A percentile compares a stretch with the other conserved stretches of the same genome.
phyloP scores from a whole-genome alignment of 1,284 basidiomycete species.

The Cystobasidiaceae sp. region DNA sequence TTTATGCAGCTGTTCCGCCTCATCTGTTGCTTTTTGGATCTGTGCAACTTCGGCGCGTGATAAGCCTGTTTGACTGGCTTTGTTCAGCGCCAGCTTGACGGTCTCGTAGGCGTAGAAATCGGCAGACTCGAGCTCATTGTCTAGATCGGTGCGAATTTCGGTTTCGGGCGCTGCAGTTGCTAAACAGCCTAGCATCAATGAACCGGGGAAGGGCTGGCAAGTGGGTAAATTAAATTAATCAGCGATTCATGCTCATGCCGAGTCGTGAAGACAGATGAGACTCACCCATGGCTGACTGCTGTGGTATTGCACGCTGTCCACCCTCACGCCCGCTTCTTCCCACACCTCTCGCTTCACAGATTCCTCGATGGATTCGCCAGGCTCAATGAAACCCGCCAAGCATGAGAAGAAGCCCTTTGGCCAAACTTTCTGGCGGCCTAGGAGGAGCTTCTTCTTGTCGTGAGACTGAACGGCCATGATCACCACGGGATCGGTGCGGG shows the following conservation, averaged over 20 bases:
- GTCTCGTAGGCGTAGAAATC: constrained; percentile 78
- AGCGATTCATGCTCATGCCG: not conserved
- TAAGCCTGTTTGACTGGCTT: constrained; percentile 57
- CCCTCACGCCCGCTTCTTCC: constrained; percentile 87
- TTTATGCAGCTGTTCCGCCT: constrained; percentile 32
- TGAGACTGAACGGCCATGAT: constrained; percentile 81
- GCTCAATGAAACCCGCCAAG: constrained; percentile 80
- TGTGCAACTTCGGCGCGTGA: constrained; percentile 58
- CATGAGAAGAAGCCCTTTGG: constrained; percentile 69
- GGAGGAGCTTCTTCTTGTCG: constrained; percentile 72
- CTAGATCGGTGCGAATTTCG: constrained; percentile 76
- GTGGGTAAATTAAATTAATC: constrained; percentile 21
- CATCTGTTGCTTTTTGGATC: constrained; percentile 50
- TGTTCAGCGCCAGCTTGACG: constrained; percentile 60
- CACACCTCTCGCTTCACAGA: constrained; percentile 87
- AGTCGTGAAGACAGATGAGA: too few species aligned
- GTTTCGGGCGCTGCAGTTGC: constrained; percentile 46
- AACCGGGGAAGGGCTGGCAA: constrained; percentile 41
- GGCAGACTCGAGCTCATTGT: constrained; percentile 91
- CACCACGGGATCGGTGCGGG: constrained; percentile 56
- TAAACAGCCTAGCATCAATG: constrained; percentile 48
- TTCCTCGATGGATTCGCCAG: constrained; percentile 92
- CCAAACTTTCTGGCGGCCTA: constrained; percentile 65
- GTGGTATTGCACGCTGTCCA: constrained; percentile 80
- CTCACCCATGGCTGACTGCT: constrained; percentile 68